A percentile compares a stretch with the other conserved stretches of the same genome.
These are phyloP conservation scores for Luzula sylvatica DNA, from an alignment of 176 grass and related monocot species.

Conservation along the genomic window DNA sequence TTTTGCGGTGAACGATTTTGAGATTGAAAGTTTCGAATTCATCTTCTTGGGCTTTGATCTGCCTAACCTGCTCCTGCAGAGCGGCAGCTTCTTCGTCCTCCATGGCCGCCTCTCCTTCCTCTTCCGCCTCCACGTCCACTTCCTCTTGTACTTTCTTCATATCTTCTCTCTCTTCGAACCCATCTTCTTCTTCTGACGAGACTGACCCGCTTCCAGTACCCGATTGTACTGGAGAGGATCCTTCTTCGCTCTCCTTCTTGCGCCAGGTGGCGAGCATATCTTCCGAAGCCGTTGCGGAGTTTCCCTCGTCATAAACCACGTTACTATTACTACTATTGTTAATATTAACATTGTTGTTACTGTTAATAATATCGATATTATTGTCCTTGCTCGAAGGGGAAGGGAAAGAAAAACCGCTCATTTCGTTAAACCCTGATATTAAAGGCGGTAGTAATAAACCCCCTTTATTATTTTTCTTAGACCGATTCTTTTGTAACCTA, in stretches of 20 bases:
- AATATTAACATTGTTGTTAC: no score
- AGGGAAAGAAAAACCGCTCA: slow-evolving; percentile 70
- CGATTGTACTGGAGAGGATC: slow-evolving; percentile 69
- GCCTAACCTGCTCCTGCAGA: slow-evolving; percentile 96
- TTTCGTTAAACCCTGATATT: slow-evolving; percentile 27
- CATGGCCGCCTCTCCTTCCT: slow-evolving; percentile 52
- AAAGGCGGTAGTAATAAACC: slow-evolving; percentile 17
- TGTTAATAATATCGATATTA: neutral
- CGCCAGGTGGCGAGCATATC: slow-evolving; percentile 90
- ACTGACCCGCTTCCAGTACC: slow-evolving; percentile 70
- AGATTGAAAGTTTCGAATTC: slow-evolving; percentile 97
- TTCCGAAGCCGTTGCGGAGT: slow-evolving; percentile 35
- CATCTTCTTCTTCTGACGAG: slow-evolving; percentile 26
- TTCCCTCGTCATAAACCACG: neutral
- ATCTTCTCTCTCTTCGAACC: slow-evolving; percentile 59
- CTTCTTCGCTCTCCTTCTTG: slow-evolving; percentile 66
- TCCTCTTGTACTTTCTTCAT: slow-evolving; percentile 47
- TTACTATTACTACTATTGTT: neutral
- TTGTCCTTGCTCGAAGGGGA: slow-evolving; percentile 49
- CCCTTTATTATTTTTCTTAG: slow-evolving; percentile 14
- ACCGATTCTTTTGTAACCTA: slow-evolving; percentile 41
- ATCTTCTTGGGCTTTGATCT: slow-evolving; percentile 92
- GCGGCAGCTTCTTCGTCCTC: slow-evolving; percentile 92
- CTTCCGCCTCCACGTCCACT: slow-evolving; percentile 65
- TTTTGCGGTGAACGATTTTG: slow-evolving; percentile 97